These are phyloP conservation scores for Pseudocercospora macadamiae DNA, from an alignment of 2,329 filamentous ascomycete genomes.

Conservation along the genomic window DNA sequence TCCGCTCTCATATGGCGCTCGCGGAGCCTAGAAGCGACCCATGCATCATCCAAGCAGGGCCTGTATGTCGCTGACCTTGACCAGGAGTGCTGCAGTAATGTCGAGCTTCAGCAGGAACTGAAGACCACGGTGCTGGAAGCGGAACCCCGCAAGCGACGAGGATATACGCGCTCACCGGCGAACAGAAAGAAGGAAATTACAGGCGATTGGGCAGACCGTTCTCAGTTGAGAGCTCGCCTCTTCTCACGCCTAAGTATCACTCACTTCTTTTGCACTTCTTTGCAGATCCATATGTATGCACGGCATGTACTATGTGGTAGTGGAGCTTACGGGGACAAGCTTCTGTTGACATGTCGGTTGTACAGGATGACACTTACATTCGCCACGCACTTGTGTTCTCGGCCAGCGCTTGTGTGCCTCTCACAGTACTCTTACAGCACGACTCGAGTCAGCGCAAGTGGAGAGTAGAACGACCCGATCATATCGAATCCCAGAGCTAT, in stretches of 20 bases:
- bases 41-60: background rate
- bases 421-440: background rate
- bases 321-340: background rate
- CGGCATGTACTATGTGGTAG: background rate
- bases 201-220: slow-evolving; percentile 4
- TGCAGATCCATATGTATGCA: slow-evolving; percentile 2
- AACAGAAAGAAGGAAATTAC: background rate
- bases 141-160: background rate
- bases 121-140: slow-evolving; percentile 5
- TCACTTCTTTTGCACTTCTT: background rate
- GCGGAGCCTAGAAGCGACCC: background rate
- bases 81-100: slow-evolving; percentile 4
- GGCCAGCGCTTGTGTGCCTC: background rate
- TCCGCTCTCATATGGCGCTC: background rate
- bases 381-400: background rate
- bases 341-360: slow-evolving; percentile 14
- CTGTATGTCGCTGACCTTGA: background rate
- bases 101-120: background rate
- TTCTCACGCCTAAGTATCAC: background rate
- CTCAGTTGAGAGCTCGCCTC: background rate
- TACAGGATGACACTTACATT: background rate
- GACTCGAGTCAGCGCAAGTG: background rate
- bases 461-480: background rate
- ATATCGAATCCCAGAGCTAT: background rate
- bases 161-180: slow-evolving; percentile 1